A percentile compares a stretch with the other conserved stretches of the same genome.
phyloP scores from a whole-genome alignment of 305 asterid species.

The Fraxinus sp. region DNA sequence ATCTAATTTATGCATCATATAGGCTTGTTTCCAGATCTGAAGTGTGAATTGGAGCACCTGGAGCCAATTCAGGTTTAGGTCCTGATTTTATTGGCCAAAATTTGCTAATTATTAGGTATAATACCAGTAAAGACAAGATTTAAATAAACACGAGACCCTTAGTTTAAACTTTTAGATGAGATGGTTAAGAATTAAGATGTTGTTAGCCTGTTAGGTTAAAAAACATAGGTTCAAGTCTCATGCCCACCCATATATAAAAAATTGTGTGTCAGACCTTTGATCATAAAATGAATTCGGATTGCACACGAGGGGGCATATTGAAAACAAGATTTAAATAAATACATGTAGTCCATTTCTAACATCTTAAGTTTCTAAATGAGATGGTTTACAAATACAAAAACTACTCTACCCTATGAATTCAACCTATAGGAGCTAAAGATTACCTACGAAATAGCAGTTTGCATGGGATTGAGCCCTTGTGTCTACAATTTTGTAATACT shows the following conservation, averaged over 20 bases:
- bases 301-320: background rate
- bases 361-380: background rate
- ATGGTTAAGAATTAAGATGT: background rate
- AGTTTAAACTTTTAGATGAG: background rate
- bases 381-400: background rate
- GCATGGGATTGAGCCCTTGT: background rate
- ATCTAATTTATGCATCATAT: background rate
- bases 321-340: background rate
- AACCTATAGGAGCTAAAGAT: background rate
- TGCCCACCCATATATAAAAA: background rate
- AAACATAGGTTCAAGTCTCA: background rate
- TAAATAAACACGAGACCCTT: background rate
- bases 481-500: background rate
- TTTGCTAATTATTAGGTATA: background rate
- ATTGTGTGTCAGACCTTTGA: background rate
- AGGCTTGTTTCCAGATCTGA: background rate
- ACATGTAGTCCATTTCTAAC: background rate
- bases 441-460: background rate
- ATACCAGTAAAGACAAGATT: background rate
- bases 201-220: background rate
- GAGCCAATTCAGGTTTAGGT: background rate
- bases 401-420: background rate
- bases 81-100: background rate
- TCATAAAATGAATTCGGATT: background rate
- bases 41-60: background rate